These are phyloP conservation scores for Suillus occidentalis DNA, from an alignment of 768 basidiomycete species.

Conservation along the genomic window DNA sequence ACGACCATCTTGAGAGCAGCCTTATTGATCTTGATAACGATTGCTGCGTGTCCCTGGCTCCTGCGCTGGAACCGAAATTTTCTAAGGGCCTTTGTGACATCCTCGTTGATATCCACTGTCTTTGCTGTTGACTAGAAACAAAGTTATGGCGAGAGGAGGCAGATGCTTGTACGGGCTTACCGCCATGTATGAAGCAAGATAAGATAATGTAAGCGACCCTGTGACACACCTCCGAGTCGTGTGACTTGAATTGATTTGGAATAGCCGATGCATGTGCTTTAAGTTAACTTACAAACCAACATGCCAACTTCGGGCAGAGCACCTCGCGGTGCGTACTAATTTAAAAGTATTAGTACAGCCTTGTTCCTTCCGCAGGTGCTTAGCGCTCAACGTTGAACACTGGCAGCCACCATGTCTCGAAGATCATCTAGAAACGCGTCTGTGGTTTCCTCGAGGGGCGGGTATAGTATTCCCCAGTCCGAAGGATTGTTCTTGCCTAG, in stretches of 20 bases:
- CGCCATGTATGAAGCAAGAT: neutral
- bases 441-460: slow-evolving; percentile 16
- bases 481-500: slow-evolving; percentile 45
- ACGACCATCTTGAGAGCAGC: slow-evolving; percentile 77
- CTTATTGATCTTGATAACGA: slow-evolving; percentile 92
- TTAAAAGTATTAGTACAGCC: neutral
- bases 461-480: slow-evolving; percentile 24
- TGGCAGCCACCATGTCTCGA: slow-evolving; percentile 20
- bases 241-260: too few species aligned
- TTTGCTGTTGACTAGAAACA: slow-evolving; percentile 1
- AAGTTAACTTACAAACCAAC: too few species aligned
- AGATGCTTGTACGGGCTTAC: neutral
- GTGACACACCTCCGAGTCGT: too few species aligned
- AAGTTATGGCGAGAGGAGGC: slow-evolving; percentile 3
- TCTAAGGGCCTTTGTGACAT: slow-evolving; percentile 74
- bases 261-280: too few species aligned
- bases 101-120: slow-evolving; percentile 85
- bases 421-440: slow-evolving; percentile 21
- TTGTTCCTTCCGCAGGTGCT: neutral
- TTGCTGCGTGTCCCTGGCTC: slow-evolving; percentile 67
- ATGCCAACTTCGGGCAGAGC: neutral
- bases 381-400: slow-evolving; percentile 10
- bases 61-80: slow-evolving; percentile 79
- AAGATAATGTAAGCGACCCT: neutral
- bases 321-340: neutral